phyloP scores from a whole-genome alignment of 169 alveolate genomes.

The Cryptosporidium muris region DNA sequence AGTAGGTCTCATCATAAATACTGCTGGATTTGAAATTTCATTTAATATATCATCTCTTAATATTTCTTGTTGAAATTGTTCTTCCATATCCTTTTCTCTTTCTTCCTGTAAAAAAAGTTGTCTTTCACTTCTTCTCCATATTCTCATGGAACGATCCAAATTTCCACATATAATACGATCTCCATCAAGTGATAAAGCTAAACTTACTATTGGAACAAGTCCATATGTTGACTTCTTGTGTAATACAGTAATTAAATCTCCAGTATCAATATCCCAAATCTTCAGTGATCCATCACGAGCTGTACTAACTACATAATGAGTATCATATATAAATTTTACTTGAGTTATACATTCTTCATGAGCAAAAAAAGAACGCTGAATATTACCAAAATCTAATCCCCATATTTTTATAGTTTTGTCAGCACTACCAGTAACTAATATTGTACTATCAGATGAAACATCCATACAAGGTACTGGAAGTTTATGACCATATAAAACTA shows the following conservation, averaged over 20 bases:
- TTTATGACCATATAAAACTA: conserved; percentile 88
- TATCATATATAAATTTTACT: conserved; percentile 60
- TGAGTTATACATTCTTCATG: conserved; percentile 66
- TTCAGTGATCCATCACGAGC: conserved; percentile 80
- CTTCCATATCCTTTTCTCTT: conserved; percentile 83
- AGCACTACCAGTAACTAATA: conserved; percentile 83
- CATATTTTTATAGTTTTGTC: conserved; percentile 86
- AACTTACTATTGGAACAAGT: conserved; percentile 54
- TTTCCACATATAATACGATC: conserved; percentile 63
- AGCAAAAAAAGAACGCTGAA: conserved; percentile 71
- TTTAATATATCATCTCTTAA: conserved; percentile 78
- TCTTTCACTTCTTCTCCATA: conserved; percentile 81
- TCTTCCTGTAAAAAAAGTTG: conserved; percentile 83
- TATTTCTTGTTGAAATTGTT: conserved; percentile 78
- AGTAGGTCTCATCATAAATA: conserved; percentile 79
- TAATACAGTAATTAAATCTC: conserved; percentile 36
- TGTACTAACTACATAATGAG: conserved; percentile 75
- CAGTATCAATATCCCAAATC: conserved; percentile 82
- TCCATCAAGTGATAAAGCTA: conserved; percentile 45
- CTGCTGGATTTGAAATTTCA: conserved; percentile 77
- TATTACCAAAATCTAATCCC: conserved; percentile 87
- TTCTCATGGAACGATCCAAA: conserved; percentile 78
- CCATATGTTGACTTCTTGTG: conserved; percentile 64
- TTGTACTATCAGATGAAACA: conserved; percentile 80
- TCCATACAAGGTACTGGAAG: conserved; percentile 85